These are phyloP conservation scores for Yarrowia phangngaensis DNA, from an alignment of 805 yeast species.

Conservation along the genomic window DNA sequence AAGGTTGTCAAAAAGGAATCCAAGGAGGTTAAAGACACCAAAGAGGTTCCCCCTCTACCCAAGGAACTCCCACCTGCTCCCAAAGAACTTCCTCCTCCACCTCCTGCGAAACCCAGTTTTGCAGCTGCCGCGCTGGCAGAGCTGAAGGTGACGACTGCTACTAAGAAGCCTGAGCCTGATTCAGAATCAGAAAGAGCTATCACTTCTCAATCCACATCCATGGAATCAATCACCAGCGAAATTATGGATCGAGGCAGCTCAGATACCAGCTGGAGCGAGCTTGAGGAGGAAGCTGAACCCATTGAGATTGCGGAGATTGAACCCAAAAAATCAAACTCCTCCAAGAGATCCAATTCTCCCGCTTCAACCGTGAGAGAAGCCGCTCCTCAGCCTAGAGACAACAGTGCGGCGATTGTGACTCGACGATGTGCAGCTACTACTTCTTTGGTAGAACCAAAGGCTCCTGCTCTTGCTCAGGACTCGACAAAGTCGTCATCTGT, in stretches of 20 bases:
- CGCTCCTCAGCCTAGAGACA: conserved; percentile 12
- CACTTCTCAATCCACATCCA: conserved; percentile 14
- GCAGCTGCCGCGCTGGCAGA: conserved; percentile 21
- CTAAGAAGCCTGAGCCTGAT: not conserved
- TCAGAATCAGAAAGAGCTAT: no score
- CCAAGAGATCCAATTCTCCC: conserved; percentile 11
- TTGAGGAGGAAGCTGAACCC: conserved; percentile 10
- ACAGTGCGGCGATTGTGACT: conserved; percentile 8
- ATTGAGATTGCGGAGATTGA: no score
- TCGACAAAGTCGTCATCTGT: conserved; percentile 13
- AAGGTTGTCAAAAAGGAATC: conserved; percentile 6
- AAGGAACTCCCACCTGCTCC: not conserved
- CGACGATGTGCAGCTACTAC: conserved; percentile 8
- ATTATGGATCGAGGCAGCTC: conserved; percentile 20
- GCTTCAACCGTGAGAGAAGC: not conserved
- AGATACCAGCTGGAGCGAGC: conserved; percentile 8
- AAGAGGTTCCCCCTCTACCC: not conserved
- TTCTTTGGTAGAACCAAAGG: conserved; percentile 2
- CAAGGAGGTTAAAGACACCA: no score
- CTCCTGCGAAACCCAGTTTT: conserved; percentile 4
- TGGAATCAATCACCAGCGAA: conserved; percentile 13
- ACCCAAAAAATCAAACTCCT: no score
- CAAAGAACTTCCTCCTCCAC: not conserved
- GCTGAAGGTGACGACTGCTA: not conserved
- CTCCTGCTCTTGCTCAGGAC: not conserved